phyloP scores from a whole-genome alignment of 108 stramenopile genomes.

The Schizochytrium sp. region DNA sequence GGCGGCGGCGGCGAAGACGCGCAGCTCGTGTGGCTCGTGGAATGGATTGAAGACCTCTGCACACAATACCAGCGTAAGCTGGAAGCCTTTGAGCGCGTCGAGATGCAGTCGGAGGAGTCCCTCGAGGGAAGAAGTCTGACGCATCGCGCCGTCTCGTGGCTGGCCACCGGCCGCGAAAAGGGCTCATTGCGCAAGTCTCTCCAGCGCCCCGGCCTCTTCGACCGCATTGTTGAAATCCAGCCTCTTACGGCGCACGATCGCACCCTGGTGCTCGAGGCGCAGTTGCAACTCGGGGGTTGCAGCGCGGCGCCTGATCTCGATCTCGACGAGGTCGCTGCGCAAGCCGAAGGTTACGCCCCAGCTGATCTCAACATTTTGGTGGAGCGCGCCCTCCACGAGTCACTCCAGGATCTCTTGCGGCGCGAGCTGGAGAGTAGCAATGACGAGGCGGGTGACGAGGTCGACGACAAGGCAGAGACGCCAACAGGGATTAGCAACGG shows the following conservation, averaged over 20 bases:
- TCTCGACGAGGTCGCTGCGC: neutral
- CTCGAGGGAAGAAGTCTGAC: neutral
- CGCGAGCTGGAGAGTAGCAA: neutral
- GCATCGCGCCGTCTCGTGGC: conserved; percentile 8
- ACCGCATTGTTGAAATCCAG: neutral
- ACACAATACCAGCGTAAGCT: neutral
- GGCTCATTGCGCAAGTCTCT: neutral
- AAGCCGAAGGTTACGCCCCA: conserved; percentile 18
- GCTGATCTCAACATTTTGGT: neutral
- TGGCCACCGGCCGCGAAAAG: conserved; percentile 15
- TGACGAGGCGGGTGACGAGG: neutral
- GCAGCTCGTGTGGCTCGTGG: conserved; percentile 12
- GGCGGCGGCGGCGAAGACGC: neutral
- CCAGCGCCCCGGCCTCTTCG: neutral
- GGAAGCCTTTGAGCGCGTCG: neutral
- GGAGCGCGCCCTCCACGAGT: neutral
- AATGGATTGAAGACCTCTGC: neutral
- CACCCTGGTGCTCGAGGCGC: neutral
- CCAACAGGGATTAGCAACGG: no score
- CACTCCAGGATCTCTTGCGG: neutral
- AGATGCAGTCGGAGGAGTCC: neutral
- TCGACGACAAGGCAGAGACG: neutral
- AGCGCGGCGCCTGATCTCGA: neutral
- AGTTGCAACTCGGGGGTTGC: neutral
- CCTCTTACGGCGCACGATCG: conserved; percentile 1